Conservation (phyloP, 2,329 filamentous ascomycete species). For the Aspergillus felis region DNA sequence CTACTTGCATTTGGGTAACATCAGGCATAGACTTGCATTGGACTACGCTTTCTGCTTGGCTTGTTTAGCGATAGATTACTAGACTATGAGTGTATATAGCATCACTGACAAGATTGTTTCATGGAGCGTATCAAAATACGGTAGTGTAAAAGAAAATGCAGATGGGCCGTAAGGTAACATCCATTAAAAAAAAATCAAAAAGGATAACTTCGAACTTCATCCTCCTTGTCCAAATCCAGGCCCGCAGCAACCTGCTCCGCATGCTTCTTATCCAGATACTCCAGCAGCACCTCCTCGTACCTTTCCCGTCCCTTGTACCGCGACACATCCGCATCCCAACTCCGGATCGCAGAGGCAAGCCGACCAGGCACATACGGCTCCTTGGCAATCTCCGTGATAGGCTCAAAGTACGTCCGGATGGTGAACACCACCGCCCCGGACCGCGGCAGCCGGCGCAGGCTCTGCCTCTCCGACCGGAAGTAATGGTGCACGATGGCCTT, state of each 20-base stretch:
- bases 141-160: neutral
- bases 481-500: conserved; percentile 68
- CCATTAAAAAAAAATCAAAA: conserved; percentile 30
- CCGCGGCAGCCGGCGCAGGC: conserved; percentile 58
- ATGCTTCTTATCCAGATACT: conserved; percentile 73
- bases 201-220: conserved; percentile 60
- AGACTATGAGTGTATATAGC: neutral
- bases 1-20: neutral
- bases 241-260: conserved; percentile 67
- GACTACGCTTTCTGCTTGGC: neutral
- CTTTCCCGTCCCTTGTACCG: conserved; percentile 73
- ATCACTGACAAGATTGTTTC: neutral
- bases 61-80: neutral
- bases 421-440: conserved; percentile 65
- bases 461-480: conserved; percentile 74
- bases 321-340: conserved; percentile 75
- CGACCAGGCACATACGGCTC: conserved; percentile 76
- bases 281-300: conserved; percentile 69
- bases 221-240: conserved; percentile 58
- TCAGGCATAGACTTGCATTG: neutral
- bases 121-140: neutral
- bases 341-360: conserved; percentile 71
- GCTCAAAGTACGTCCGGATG: conserved; percentile 75
- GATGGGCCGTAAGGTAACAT: neutral
- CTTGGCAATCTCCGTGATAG: conserved; percentile 61